Percentiles rank a stretch among this genome's conserved stretches.
phyloP scores from a whole-genome alignment of 345 rosid species.

The Pugionium dolabratum region DNA sequence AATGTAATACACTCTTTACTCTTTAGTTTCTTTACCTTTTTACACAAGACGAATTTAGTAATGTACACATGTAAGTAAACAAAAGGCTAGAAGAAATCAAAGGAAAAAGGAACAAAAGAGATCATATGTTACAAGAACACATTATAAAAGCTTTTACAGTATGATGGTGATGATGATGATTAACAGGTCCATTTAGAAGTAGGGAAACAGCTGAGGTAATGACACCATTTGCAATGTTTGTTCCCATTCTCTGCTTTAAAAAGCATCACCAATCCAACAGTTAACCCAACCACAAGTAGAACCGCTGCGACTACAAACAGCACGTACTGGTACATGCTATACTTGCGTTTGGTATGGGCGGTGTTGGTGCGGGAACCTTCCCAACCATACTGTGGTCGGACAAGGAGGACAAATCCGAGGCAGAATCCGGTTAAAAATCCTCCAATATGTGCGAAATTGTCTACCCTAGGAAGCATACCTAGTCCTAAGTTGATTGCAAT shows the following conservation, averaged over 20 bases:
- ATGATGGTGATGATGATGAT: slow-evolving; percentile 5
- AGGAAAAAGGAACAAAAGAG: slow-evolving; percentile 25
- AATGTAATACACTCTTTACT: slow-evolving; percentile 30
- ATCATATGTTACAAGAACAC: slow-evolving; percentile 31
- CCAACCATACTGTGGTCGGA: slow-evolving; percentile 87
- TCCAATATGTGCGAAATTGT: slow-evolving; percentile 92
- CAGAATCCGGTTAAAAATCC: slow-evolving; percentile 77
- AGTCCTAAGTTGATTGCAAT: slow-evolving; percentile 69
- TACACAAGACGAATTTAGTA: slow-evolving; percentile 23
- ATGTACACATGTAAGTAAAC: slow-evolving; percentile 26
- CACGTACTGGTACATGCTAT: slow-evolving; percentile 75
- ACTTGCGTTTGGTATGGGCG: slow-evolving; percentile 58
- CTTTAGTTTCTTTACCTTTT: slow-evolving; percentile 24
- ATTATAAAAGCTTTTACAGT: slow-evolving; percentile 4
- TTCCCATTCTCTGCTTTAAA: slow-evolving; percentile 83
- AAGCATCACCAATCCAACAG: slow-evolving; percentile 71
- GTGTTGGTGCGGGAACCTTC: slow-evolving; percentile 46
- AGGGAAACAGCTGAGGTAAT: slow-evolving; percentile 84
- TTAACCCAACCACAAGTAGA: slow-evolving; percentile 67
- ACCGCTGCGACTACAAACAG: slow-evolving; percentile 48
- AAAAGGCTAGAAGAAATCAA: slow-evolving; percentile 23
- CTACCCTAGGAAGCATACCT: slow-evolving; percentile 90
- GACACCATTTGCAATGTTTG: slow-evolving; percentile 97
- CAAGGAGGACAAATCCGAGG: slow-evolving; percentile 63
- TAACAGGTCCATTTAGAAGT: slow-evolving; percentile 80